phyloP scores from a whole-genome alignment of 169 alveolate genomes.

The Plasmodium cynomolgi region DNA sequence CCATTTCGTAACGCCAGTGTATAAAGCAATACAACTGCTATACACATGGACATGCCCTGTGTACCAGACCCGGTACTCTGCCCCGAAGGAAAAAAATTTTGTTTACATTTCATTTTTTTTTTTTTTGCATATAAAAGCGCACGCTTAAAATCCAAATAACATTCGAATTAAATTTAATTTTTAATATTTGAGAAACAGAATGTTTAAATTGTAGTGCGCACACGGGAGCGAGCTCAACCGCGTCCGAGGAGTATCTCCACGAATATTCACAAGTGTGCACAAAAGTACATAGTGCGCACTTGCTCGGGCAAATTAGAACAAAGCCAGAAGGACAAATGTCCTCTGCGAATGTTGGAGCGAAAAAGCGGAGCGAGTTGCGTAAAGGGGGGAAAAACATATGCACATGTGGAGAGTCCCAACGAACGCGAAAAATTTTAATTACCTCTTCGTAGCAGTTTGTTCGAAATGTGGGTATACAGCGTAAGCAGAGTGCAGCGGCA shows the following conservation, averaged over 20 bases:
- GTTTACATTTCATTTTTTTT: neutral
- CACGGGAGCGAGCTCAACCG: neutral
- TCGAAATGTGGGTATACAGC: neutral
- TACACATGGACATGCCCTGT: neutral
- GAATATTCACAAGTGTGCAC: neutral
- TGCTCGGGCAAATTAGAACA: neutral
- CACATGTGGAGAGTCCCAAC: neutral
- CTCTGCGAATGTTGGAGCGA: neutral
- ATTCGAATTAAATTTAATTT: neutral
- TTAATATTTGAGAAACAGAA: slow-evolving; percentile 11
- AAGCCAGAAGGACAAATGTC: neutral
- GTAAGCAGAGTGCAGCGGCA: neutral
- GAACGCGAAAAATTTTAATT: neutral
- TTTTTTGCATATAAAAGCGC: neutral
- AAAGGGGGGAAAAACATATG: neutral
- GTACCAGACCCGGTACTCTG: neutral
- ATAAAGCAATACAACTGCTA: neutral
- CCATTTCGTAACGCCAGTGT: neutral
- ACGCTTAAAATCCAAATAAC: neutral
- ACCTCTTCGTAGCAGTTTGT: neutral
- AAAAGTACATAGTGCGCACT: neutral
- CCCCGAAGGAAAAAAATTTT: slow-evolving; percentile 1
- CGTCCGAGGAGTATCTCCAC: neutral
- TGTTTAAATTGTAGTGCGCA: neutral
- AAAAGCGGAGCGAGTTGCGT: neutral